phyloP scores from a whole-genome alignment of 805 yeast genomes.

The Diddensiella caesifluorescens region DNA sequence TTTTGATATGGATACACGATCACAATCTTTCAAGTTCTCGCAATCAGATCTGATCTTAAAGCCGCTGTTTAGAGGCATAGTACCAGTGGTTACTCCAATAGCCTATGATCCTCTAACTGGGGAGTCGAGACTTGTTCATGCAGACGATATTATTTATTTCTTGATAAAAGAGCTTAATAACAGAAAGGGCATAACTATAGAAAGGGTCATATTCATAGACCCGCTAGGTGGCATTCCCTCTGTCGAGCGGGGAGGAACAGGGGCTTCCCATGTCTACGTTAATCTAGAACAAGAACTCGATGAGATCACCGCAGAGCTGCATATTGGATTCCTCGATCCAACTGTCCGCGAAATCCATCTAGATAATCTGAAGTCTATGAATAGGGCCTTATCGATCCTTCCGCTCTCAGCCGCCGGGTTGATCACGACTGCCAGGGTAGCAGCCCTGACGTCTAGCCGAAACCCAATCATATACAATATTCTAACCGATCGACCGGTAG shows the following conservation, averaged over 20 bases:
- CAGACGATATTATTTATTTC: constrained; percentile 39
- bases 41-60: constrained; percentile 38
- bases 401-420: constrained; percentile 69
- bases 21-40: constrained; percentile 21
- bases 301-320: constrained; percentile 58
- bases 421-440: constrained; percentile 77
- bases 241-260: constrained; percentile 60
- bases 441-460: constrained; percentile 46
- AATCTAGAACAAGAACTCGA: constrained; percentile 78
- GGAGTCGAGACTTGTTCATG: constrained; percentile 34
- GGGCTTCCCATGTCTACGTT: constrained; percentile 76
- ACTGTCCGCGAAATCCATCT: constrained; percentile 49
- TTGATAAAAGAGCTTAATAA: constrained; percentile 34
- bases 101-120: constrained; percentile 54
- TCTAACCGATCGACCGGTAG: constrained; percentile 83
- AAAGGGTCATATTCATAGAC: constrained; percentile 76
- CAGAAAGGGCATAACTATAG: constrained; percentile 39
- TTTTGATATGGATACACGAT: constrained; percentile 1
- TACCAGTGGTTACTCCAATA: constrained; percentile 57
- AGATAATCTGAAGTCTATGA: constrained; percentile 63
- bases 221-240: constrained; percentile 89
- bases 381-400: constrained; percentile 44
- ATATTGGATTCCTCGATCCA: constrained; percentile 49
- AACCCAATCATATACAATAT: constrained; percentile 90
- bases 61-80: constrained; percentile 40